Evolutionary conservation across 192 early-diverging fungal genomes (phyloP).

Genomic region (Paraglomus occultum): DNA sequence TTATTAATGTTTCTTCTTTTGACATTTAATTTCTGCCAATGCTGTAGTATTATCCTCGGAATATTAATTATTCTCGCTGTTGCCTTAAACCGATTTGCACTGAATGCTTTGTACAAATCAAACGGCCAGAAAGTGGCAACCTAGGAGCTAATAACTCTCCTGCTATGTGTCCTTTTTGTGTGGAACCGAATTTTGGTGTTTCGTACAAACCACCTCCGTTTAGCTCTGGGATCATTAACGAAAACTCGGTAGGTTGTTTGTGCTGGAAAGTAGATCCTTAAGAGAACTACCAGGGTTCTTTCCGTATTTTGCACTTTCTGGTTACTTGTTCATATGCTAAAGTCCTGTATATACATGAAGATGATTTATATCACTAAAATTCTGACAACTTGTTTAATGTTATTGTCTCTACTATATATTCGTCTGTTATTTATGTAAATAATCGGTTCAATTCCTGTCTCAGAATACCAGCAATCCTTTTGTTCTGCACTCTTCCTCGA

Average conservation of each 20-base stretch:
- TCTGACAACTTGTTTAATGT: too few species aligned
- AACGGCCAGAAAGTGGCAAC: conserved; percentile 63
- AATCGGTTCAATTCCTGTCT: conserved; percentile 15
- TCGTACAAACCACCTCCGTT: conserved; percentile 61
- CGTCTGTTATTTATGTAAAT: conserved; percentile 33
- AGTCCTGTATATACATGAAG: not conserved
- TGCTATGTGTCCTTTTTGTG: conserved; percentile 86
- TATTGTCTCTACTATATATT: conserved; percentile 28
- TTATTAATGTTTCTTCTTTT: not conserved
- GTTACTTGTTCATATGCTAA: conserved; percentile 23
- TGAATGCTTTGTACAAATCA: conserved; percentile 96
- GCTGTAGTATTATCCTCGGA: conserved; percentile 79
- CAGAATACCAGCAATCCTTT: conserved; percentile 9
- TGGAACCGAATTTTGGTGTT: conserved; percentile 80
- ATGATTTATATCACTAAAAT: too few species aligned
- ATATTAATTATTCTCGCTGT: conserved; percentile 91
- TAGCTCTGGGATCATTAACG: conserved; percentile 25
- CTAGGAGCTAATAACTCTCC: conserved; percentile 62
- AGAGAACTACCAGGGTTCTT: not conserved
- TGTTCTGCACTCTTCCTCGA: conserved; percentile 26
- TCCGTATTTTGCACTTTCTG: not conserved
- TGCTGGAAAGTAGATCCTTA: too few species aligned
- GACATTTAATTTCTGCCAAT: not conserved
- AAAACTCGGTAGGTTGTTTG: conserved; percentile 9
- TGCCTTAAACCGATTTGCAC: conserved; percentile 96